Evolutionary conservation across 2,329 filamentous ascomycete species (phyloP).

Genomic region (Talaromyces sp.): DNA sequence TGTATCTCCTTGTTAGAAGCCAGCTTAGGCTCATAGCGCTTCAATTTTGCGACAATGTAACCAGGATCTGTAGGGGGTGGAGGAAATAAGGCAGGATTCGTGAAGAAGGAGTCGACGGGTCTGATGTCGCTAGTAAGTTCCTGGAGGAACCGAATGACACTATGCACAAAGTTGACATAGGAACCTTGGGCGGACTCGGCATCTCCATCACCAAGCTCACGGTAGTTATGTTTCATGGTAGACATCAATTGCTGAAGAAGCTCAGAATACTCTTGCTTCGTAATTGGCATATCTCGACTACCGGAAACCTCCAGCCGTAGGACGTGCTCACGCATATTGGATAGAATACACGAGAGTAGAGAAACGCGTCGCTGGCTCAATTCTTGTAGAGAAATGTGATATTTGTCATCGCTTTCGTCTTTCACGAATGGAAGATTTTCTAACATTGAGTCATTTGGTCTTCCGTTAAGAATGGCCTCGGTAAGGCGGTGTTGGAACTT

Average conservation of each 20-base stretch:
- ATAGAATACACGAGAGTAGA: slow-evolving; percentile 59
- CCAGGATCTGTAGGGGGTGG: slow-evolving; percentile 62
- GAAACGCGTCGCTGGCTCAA: slow-evolving; percentile 57
- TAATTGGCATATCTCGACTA: slow-evolving; percentile 39
- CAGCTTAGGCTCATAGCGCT: slow-evolving; percentile 60
- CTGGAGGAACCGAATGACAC: slow-evolving; percentile 61
- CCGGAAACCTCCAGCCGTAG: slow-evolving; percentile 39
- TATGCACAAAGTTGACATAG: slow-evolving; percentile 65
- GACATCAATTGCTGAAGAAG: slow-evolving; percentile 61
- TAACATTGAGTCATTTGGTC: slow-evolving; percentile 52
- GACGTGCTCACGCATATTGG: slow-evolving; percentile 61
- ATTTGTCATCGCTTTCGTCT: slow-evolving; percentile 39
- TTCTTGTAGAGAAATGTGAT: slow-evolving; percentile 55
- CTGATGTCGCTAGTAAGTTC: slow-evolving; percentile 61
- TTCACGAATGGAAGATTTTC: slow-evolving; percentile 60
- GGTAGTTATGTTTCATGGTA: slow-evolving; percentile 64
- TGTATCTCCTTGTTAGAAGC: slow-evolving; percentile 53
- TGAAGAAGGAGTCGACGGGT: slow-evolving; percentile 62
- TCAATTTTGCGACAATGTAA: slow-evolving; percentile 64
- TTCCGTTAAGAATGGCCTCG: slow-evolving; percentile 54
- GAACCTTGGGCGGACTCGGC: slow-evolving; percentile 46
- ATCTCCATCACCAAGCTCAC: slow-evolving; percentile 50
- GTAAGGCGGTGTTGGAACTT: slow-evolving; percentile 64
- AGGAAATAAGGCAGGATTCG: slow-evolving; percentile 62
- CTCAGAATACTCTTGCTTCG: slow-evolving; percentile 50